Evolutionary conservation across 805 yeast genomes (phyloP).

Genomic region (Tetrapisispora phaffii): DNA sequence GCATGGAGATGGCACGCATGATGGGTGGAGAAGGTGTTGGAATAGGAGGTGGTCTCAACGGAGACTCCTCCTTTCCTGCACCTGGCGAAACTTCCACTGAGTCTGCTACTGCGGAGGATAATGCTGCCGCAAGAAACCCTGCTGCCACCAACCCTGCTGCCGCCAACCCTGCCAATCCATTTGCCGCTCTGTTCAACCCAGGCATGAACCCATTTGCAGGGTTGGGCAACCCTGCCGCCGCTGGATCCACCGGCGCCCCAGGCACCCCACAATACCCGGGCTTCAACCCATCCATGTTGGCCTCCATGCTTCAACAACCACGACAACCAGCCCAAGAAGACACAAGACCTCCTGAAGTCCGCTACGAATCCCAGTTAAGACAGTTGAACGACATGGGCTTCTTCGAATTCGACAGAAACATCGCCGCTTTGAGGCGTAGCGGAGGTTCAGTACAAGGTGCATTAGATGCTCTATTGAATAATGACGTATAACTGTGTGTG

Average conservation of each 20-base stretch:
- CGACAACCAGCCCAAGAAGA: conserved; percentile 32
- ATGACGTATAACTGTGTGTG: conserved; percentile 33
- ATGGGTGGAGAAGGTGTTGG: conserved; percentile 25
- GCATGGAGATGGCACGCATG: conserved; percentile 64
- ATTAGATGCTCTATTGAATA: conserved; percentile 70
- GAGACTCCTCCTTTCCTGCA: conserved; percentile 36
- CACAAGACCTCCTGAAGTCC: conserved; percentile 69
- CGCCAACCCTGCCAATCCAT: conserved; percentile 40
- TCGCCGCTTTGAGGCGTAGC: conserved; percentile 82
- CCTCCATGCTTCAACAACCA: conserved; percentile 35
- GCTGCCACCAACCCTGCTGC: conserved; percentile 13
- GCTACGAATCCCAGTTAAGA: conserved; percentile 59
- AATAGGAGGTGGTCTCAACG: conserved; percentile 17
- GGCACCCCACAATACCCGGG: conserved; percentile 28
- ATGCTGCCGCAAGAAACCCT: conserved; percentile 11
- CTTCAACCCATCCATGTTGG: conserved; percentile 40
- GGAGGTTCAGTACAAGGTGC: conserved; percentile 99
- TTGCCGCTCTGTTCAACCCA: conserved; percentile 35
- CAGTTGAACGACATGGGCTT: conserved; percentile 81
- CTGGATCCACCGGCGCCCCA: conserved; percentile 17
- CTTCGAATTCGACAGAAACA: conserved; percentile 84
- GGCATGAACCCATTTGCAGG: conserved; percentile 36
- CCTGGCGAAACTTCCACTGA: conserved; percentile 35
- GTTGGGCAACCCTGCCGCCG: conserved; percentile 8
- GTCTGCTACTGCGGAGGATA: conserved; percentile 13